A percentile compares a stretch with the other conserved stretches of the same genome.
Evolutionary conservation across 176 grass and related monocot genomes (phyloP).

Genomic region (Oryza australiensis): DNA sequence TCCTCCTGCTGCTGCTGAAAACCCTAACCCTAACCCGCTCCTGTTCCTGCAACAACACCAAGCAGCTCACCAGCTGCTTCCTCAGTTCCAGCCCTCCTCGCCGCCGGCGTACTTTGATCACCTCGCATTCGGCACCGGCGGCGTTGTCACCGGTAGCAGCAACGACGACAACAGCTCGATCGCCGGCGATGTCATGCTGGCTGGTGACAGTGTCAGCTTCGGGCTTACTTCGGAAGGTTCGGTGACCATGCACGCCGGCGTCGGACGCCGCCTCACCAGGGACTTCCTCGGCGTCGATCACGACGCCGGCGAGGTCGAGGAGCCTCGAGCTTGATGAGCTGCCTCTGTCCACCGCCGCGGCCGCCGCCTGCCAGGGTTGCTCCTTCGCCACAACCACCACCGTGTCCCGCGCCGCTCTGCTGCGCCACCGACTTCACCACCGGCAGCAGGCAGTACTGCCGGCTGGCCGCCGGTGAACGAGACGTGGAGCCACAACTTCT

Average conservation of each 20-base stretch:
- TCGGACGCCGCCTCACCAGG: slow-evolving; percentile 50
- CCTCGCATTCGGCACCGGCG: slow-evolving; percentile 8
- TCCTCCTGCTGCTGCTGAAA: slow-evolving; percentile 17
- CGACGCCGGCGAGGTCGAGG: slow-evolving; percentile 37
- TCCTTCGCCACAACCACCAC: background rate
- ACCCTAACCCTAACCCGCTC: slow-evolving; percentile 46
- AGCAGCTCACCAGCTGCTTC: background rate
- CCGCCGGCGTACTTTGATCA: slow-evolving; percentile 31
- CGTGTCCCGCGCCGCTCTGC: slow-evolving; percentile 30
- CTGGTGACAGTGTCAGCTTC: slow-evolving; percentile 24
- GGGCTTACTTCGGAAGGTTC: slow-evolving; percentile 38
- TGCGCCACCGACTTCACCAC: slow-evolving; percentile 48
- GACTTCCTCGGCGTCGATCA: slow-evolving; percentile 79
- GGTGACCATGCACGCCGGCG: slow-evolving; percentile 38
- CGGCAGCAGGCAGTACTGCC: slow-evolving; percentile 31
- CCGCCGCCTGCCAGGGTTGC: slow-evolving; percentile 2
- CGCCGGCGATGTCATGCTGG: background rate
- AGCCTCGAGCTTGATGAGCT: slow-evolving; percentile 53
- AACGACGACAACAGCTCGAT: background rate
- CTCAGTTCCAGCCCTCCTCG: slow-evolving; percentile 32
- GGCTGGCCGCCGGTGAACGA: slow-evolving; percentile 49
- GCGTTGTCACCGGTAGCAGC: background rate
- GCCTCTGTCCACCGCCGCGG: slow-evolving; percentile 22
- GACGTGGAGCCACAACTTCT: slow-evolving; percentile 52
- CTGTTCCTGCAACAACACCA: slow-evolving; percentile 46